Evolutionary conservation across 2,329 filamentous ascomycete species (phyloP).

Genomic region (Aspergillus ustus): DNA sequence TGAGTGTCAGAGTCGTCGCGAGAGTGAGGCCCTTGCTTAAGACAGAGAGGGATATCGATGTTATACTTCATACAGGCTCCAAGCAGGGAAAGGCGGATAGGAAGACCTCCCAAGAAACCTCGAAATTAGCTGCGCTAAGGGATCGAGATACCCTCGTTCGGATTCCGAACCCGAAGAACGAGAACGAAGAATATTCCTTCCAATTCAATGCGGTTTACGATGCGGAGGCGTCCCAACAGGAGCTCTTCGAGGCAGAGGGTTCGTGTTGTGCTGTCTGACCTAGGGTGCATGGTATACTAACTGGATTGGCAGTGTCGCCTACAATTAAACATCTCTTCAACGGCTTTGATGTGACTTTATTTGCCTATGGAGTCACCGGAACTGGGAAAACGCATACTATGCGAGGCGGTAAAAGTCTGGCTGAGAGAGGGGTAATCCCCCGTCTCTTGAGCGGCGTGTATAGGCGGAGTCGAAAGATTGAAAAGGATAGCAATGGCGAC

Average conservation of each 20-base stretch:
- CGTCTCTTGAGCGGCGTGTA: constrained; percentile 84
- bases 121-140: constrained; percentile 41
- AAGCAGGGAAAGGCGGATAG: constrained; percentile 32
- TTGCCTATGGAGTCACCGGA: constrained; percentile 91
- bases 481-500: constrained; percentile 73
- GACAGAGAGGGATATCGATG: constrained; percentile 82
- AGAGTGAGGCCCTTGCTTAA: constrained; percentile 86
- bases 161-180: constrained; percentile 94
- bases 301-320: constrained; percentile 70
- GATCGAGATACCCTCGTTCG: constrained; percentile 72
- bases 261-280: constrained; percentile 36
- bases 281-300: constrained; percentile 23
- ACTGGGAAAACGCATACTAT: constrained; percentile 97
- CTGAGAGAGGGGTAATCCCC: constrained; percentile 86
- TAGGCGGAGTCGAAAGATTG: constrained; percentile 80
- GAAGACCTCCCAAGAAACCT: constrained; percentile 30
- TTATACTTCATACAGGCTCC: constrained; percentile 74
- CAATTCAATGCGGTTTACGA: constrained; percentile 94
- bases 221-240: constrained; percentile 77
- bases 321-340: constrained; percentile 87
- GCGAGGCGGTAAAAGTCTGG: constrained; percentile 84
- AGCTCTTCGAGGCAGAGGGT: constrained; percentile 89
- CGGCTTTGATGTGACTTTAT: constrained; percentile 84
- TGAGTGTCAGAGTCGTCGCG: constrained; percentile 80
- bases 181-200: constrained; percentile 87